Base-by-base conservation (phyloP, 257 asterid species). In the Thymus quinquecostatus region DNA sequence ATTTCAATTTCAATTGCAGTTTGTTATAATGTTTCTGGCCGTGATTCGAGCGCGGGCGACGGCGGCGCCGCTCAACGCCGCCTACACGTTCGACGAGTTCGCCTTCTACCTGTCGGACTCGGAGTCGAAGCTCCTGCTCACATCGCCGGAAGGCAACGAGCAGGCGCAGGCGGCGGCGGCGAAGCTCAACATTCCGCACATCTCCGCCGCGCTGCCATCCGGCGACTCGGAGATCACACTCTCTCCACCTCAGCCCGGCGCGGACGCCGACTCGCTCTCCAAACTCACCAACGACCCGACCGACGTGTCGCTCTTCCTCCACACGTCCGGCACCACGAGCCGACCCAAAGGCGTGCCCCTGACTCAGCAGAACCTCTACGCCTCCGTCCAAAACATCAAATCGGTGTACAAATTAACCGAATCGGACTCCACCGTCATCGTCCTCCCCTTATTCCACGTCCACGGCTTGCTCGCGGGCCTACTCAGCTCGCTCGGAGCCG, bases 311-410 rank as follows among this genome's bases (percentile, higher is more conserved):
- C 97, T 95, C 34, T 95, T 95, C 80, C 97, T 95, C 71, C 99
- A 95, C 79, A 95, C 99, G n/a, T 95, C 99, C 64, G 99, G 99
- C 69, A 95, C 99, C 73, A 95, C 99, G 9, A 95, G 99, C 81
- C 87, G 96, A 7, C 99, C 99, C 48, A 95, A 95, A 69, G 99
- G 99, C 14, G 98, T 95, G 21, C 99, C 99, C 1, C 69, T 95
- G 33, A 84, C 97, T 34, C 99, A 95, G 80, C 83, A 80, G 1
- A 95, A 95, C 58, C 84, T 95, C 6, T 87, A 82, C 38, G 89
- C 97, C 32, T 86, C 99, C 0, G 96, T 88, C 10, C 83, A 82
- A 28, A 95, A 95, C 28, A 89, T 92, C 29, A 83, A 79, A 79
- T 78, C 92, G 0, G 97, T 92, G 2, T 95, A 95, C 61, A 92